Evolutionary conservation across 2,329 filamentous ascomycete species (phyloP).

Genomic region (Aphanoascus verrucosus): DNA sequence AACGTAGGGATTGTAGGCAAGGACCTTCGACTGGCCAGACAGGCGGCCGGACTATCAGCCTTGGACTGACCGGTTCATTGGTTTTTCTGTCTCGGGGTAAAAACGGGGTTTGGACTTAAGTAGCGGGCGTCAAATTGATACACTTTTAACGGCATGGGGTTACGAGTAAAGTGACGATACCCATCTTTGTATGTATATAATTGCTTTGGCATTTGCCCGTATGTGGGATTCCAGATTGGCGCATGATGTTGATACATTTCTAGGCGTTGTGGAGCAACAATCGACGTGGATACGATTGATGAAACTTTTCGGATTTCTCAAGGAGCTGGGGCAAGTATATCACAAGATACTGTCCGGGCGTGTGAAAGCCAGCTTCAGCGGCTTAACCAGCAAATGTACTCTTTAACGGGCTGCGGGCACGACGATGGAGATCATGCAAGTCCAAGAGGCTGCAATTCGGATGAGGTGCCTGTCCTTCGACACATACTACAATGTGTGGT

Average conservation of each 20-base stretch:
- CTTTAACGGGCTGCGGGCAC: no score
- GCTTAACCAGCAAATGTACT: no score
- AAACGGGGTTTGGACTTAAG: background rate
- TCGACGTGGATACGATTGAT: no score
- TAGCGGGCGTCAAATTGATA: constrained; percentile 2
- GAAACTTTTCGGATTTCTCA: no score
- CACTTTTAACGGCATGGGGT: background rate
- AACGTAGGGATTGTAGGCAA: constrained; percentile 58
- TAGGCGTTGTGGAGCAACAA: background rate
- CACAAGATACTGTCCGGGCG: no score
- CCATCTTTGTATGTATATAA: constrained; percentile 7
- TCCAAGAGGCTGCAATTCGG: no score
- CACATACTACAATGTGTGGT: no score
- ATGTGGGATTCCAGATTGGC: background rate
- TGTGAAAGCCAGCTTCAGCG: no score
- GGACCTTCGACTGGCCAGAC: constrained; percentile 64
- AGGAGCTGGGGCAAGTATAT: no score
- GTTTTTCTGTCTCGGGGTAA: background rate
- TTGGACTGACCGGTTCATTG: background rate
- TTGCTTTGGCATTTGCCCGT: background rate
- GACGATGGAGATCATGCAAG: no score
- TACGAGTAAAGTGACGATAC: constrained; percentile 6
- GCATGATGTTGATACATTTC: background rate
- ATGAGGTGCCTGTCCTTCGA: no score
- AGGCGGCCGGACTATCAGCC: constrained; percentile 37